Conservation (phyloP, 345 rosid species). For the Acer saccharum region DNA sequence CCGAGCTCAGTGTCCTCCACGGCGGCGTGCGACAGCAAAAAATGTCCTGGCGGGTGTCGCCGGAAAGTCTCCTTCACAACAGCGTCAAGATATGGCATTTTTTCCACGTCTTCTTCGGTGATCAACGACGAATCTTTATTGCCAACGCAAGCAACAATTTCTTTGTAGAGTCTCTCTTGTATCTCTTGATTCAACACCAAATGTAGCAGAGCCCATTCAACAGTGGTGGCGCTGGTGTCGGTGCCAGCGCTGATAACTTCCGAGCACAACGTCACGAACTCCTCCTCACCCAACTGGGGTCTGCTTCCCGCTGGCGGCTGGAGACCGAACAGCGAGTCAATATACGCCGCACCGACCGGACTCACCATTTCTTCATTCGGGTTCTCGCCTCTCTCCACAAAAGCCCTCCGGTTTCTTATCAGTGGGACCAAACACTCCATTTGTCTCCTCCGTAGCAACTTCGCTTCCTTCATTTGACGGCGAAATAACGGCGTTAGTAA, state of each 20-base stretch:
- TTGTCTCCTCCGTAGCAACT: constrained; percentile 65
- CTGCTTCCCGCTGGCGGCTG: constrained; percentile 39
- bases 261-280: constrained; percentile 82
- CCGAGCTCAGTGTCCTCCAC: constrained; percentile 69
- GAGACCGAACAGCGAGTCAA: constrained; percentile 72
- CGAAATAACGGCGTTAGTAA: constrained; percentile 71
- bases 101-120: constrained; percentile 70
- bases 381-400: constrained; percentile 48
- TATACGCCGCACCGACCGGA: constrained; percentile 90
- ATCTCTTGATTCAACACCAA: constrained; percentile 64
- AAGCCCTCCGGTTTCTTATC: constrained; percentile 60
- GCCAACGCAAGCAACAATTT: constrained; percentile 61
- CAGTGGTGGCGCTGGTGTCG: constrained; percentile 81
- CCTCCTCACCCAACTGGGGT: constrained; percentile 61
- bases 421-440: constrained; percentile 77
- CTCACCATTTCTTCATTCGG: constrained; percentile 72
- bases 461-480: constrained; percentile 63
- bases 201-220: constrained; percentile 83
- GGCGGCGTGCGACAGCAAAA: constrained; percentile 77
- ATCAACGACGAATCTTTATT: constrained; percentile 44
- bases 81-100: constrained; percentile 68
- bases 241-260: constrained; percentile 91
- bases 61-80: constrained; percentile 87
- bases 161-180: constrained; percentile 68
- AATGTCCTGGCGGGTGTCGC: constrained; percentile 96